Percentiles rank a stretch among this genome's conserved stretches.
Conservation (phyloP, 345 rosid genomes). For the Arabidopsis arenosa region DNA sequence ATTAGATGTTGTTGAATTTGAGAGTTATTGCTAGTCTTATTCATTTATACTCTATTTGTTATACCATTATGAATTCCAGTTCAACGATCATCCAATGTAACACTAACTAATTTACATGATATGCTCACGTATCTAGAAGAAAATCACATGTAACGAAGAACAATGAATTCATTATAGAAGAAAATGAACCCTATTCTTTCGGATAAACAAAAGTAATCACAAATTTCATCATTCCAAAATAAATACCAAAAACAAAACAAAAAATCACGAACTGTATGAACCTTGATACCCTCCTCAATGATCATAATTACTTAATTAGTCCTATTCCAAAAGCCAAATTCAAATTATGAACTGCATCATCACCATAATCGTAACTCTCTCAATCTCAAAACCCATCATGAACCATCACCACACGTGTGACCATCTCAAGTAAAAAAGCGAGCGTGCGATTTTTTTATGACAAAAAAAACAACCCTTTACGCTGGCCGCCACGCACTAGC, state of each 20-base stretch:
- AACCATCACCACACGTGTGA: slow-evolving; percentile 55
- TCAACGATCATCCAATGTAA: slow-evolving; percentile 27
- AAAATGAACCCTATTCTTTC: slow-evolving; percentile 18
- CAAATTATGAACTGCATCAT: slow-evolving; percentile 38
- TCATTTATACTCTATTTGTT: neutral
- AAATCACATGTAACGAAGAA: neutral
- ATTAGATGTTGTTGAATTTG: slow-evolving; percentile 14
- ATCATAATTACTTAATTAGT: slow-evolving; percentile 30
- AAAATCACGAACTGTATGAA: slow-evolving; percentile 1
- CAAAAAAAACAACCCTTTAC: slow-evolving; percentile 19
- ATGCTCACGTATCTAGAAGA: neutral
- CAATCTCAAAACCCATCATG: slow-evolving; percentile 42
- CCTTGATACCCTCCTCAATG: slow-evolving; percentile 8
- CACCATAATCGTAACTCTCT: slow-evolving; percentile 25
- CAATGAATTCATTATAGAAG: neutral
- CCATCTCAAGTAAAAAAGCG: slow-evolving; percentile 35
- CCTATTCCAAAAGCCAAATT: slow-evolving; percentile 39
- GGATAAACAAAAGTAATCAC: slow-evolving; percentile 35
- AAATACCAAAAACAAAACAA: neutral
- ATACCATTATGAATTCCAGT: neutral
- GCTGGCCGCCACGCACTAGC: slow-evolving; percentile 93
- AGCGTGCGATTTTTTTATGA: slow-evolving; percentile 1
- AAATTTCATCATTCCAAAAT: slow-evolving; percentile 28
- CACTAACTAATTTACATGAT: slow-evolving; percentile 19
- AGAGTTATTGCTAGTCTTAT: neutral